phyloP scores from a whole-genome alignment of 2,329 filamentous ascomycete species.

The Apiospora arundinis region DNA sequence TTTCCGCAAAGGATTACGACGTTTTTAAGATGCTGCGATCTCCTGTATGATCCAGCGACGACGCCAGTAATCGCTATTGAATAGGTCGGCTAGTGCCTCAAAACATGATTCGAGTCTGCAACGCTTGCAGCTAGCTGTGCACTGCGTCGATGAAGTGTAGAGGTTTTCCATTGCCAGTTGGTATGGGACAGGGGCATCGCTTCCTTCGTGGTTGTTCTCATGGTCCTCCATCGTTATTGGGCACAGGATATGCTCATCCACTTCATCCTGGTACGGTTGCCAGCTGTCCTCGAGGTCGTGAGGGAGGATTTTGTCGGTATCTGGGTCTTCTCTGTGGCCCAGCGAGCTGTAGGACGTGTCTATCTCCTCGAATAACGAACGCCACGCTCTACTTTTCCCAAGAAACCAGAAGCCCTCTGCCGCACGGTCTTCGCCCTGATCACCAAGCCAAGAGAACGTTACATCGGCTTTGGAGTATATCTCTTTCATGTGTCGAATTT shows the following conservation, averaged over 20 bases:
- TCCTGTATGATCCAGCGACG: constrained; percentile 15
- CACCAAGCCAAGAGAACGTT: not conserved
- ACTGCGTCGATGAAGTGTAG: too few species aligned
- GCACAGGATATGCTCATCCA: too few species aligned
- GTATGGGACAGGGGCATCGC: not conserved
- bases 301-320: too few species aligned
- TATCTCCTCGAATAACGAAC: too few species aligned
- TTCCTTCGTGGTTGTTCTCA: not conserved
- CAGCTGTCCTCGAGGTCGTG: too few species aligned
- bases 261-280: too few species aligned
- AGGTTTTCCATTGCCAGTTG: too few species aligned
- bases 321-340: too few species aligned
- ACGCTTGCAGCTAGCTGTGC: not conserved
- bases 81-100: not conserved
- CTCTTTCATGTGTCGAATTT: not conserved
- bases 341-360: too few species aligned
- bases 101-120: not conserved
- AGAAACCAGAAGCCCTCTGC: not conserved
- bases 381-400: too few species aligned
- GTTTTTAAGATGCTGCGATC: not conserved
- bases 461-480: not conserved
- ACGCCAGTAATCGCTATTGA: not conserved
- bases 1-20: not conserved
- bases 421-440: not conserved
- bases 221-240: not conserved